phyloP scores from a whole-genome alignment of 129 eudicot species.

The Rutidosis leptorrhynchoides region DNA sequence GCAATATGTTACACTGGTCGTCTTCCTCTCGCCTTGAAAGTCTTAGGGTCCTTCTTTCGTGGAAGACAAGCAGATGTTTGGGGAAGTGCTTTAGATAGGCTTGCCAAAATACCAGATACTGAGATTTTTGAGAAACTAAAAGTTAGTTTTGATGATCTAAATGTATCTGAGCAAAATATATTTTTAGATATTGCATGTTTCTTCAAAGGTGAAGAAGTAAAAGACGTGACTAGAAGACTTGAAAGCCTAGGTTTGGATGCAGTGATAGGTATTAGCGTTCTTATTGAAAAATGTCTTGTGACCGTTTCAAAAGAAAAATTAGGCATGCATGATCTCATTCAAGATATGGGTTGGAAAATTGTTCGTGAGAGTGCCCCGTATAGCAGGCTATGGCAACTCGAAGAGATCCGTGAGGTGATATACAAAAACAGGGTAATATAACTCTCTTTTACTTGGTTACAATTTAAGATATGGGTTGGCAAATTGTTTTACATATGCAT shows the following conservation, averaged over 20 bases:
- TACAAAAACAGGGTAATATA: conserved; percentile 4
- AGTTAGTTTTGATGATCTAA: background rate
- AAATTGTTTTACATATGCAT: no score
- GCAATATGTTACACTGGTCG: no score
- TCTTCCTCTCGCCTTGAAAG: no score
- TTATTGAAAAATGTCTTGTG: background rate
- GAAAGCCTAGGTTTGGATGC: conserved; percentile 14
- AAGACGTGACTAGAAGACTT: conserved; percentile 4
- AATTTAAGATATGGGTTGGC: no score
- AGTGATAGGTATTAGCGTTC: background rate
- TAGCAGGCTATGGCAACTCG: conserved; percentile 4
- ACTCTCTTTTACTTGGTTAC: no score
- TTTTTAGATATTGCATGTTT: conserved; percentile 11
- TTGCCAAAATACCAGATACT: no score
- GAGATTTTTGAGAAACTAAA: background rate
- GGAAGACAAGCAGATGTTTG: no score
- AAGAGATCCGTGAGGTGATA: background rate
- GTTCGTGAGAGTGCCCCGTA: background rate
- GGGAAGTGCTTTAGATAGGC: no score
- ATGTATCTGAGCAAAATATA: background rate
- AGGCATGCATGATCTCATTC: conserved; percentile 15
- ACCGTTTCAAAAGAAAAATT: conserved; percentile 1
- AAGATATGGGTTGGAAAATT: conserved; percentile 8
- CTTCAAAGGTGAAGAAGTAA: background rate
- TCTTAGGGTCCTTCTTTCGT: no score